Percentiles rank a stretch among this genome's conserved stretches.
phyloP scores from a whole-genome alignment of 257 asterid genomes.

The Catharanthus roseus region DNA sequence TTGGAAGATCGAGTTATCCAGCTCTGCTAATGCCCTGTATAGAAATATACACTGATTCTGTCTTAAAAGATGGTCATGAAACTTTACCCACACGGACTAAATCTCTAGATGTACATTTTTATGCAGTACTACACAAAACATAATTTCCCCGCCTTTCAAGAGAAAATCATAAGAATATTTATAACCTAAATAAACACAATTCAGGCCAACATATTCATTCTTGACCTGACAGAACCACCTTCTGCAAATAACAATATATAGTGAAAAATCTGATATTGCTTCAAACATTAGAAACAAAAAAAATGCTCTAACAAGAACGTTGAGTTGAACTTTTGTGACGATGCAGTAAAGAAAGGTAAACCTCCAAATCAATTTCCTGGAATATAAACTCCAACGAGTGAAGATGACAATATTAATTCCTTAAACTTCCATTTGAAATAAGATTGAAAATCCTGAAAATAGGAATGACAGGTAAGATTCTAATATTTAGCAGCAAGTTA shows the following conservation, averaged over 20 bases:
- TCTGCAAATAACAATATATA: background rate
- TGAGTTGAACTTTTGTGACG: background rate
- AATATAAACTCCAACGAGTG: background rate
- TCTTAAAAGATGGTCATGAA: background rate
- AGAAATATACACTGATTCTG: background rate
- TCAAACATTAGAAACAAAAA: background rate
- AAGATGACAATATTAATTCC: background rate
- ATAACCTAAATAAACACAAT: background rate
- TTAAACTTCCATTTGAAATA: background rate
- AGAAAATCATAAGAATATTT: background rate
- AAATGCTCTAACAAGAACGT: background rate
- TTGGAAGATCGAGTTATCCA: constrained; percentile 76
- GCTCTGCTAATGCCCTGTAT: constrained; percentile 77
- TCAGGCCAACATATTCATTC: background rate
- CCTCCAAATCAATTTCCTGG: background rate
- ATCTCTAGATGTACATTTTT: background rate
- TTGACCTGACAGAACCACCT: background rate
- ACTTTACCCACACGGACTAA: background rate
- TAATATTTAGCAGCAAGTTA: constrained; percentile 22
- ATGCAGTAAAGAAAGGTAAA: background rate
- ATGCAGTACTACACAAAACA: background rate
- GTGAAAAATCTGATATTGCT: background rate
- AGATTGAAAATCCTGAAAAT: background rate
- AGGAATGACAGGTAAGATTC: background rate
- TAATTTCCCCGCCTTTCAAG: background rate